A percentile compares a stretch with the other conserved stretches of the same genome.
Evolutionary conservation across 1,139 yeast species (phyloP).

Genomic region (Debaryomycetaceae sp.): DNA sequence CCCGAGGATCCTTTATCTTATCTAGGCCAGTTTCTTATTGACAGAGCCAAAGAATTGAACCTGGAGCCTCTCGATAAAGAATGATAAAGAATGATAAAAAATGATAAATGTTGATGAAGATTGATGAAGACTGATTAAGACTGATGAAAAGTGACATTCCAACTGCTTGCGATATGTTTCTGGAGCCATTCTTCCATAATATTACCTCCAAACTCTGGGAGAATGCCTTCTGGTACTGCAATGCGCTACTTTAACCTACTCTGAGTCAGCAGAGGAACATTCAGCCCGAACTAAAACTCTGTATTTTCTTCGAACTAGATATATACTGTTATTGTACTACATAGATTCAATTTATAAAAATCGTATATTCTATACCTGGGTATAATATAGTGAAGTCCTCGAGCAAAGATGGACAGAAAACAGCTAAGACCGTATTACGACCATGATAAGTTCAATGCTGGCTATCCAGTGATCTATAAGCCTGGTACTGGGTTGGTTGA

Average conservation of each 20-base stretch:
- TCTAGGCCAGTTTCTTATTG: conserved; percentile 68
- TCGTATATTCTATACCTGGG: no score
- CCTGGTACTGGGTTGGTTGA: conserved; percentile 60
- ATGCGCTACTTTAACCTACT: no score
- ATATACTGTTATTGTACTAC: neutral
- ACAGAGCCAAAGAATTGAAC: conserved; percentile 35
- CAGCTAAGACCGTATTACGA: conserved; percentile 68
- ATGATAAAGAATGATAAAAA: neutral
- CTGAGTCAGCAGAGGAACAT: no score
- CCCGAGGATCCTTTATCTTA: conserved; percentile 69
- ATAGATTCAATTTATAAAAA: neutral
- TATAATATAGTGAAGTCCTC: neutral
- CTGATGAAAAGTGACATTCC: no score
- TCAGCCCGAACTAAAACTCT: neutral
- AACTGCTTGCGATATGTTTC: no score
- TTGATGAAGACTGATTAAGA: neutral
- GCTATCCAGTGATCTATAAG: conserved; percentile 57
- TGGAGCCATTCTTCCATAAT: no score
- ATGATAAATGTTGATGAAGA: neutral
- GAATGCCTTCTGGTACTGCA: no score
- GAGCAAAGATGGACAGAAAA: conserved; percentile 7
- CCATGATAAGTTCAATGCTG: conserved; percentile 65
- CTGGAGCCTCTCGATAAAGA: conserved; percentile 1
- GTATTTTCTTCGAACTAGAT: neutral
- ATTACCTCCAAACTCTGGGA: no score